Evolutionary conservation across 257 asterid species (phyloP), one percentile per base, ranked within the genome.

Genomic region (Asclepias syriaca): DNA sequence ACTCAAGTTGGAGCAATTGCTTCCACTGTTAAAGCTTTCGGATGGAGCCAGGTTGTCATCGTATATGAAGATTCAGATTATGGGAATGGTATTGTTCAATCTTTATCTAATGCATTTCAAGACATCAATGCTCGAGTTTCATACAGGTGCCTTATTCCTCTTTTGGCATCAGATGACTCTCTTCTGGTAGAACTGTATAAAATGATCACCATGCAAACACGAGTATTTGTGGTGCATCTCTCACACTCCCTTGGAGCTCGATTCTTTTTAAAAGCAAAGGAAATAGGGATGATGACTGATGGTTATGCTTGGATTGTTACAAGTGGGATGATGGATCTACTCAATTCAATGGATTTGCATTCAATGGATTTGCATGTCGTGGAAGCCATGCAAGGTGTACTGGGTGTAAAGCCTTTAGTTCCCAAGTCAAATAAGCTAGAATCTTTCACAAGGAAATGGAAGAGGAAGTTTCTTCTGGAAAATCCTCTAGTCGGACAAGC

Each of bases 1-100:
- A 49, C 76, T 57, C 94, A 84, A 74, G 90, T 75, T 24, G 69
- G 77, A 49, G 87, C 85, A 29, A 84, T 88, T 51, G 85, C 85
- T 63, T 74, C 91, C 72, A 73, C 84, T 14, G 66, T 84, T 34
- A 55, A 77, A 21, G 73, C 67, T 77, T 66, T 67, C 29, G 18
- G 58, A 12, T 67, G 71, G 71, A 67, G 55, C 27, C 57, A 21
- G 51, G 55, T 48, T 8, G 70, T 43, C 21, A n/a, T 43, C 27
- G 6, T 66, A 9, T 66, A 66, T 6, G 51, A 37, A 45, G 54
- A 66, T 43, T 21, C 51, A 18, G 54, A 66, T 1, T 66, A 37
- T 9, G 70, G 70, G 32, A 43, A 43, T 21, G 70, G 70, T 2
- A 43, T 66, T 21, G 8, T 66, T 22, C 70, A 32, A 11, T 66